Base-by-base conservation (phyloP, 352 stramenopile genomes). In the Bremia lactucae region DNA sequence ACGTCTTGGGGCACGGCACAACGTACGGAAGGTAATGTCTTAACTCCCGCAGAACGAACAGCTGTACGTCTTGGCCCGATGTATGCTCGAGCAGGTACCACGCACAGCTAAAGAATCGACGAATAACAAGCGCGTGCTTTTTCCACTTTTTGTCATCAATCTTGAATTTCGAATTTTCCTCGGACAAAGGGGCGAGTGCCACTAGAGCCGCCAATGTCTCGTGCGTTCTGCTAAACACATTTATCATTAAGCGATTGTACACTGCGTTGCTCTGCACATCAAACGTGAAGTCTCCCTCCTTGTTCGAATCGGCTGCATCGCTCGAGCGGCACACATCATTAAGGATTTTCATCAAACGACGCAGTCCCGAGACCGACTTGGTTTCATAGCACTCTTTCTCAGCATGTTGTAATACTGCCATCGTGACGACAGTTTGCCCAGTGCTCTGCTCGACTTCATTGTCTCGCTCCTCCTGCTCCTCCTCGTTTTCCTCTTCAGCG, bases 161-260 rank as follows among this genome's bases (percentile, higher is more conserved):
- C 38, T 81, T 76, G 22, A 72, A 37, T 39, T 46, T 45, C 31
- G 42, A 47, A 6, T 63, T 53, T 14, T 74, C 50, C 8, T 67
- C 62, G 2, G 65, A 52, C 5, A 44, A 56, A 3, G 52, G 53
- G 14, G 58, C 46, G 36, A 63, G 42, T n/a, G 41, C 64, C 46
- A 97, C 72, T 21, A 97, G 77, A 42, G 72, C 70, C 31, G 72
- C 46, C 49, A 97, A 87, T 26, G 82, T 79, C 28, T 88, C 69
- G 56, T 96, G 84, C 37, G 80, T 90, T 46, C 84, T 79, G 21
- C 69, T 84, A 55, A 97, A 83, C 52, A 92, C 85, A 38, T 83
- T 83, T n/a, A 97, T 72, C 88, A 98, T 97, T 25, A 98, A 60
- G 16, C 83, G 70, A 73, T 97, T 96, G 81, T 97, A 97, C 22